These are phyloP conservation scores for Coemansia asiatica DNA, from an alignment of 192 early-diverging fungal genomes.

Conservation along the genomic window DNA sequence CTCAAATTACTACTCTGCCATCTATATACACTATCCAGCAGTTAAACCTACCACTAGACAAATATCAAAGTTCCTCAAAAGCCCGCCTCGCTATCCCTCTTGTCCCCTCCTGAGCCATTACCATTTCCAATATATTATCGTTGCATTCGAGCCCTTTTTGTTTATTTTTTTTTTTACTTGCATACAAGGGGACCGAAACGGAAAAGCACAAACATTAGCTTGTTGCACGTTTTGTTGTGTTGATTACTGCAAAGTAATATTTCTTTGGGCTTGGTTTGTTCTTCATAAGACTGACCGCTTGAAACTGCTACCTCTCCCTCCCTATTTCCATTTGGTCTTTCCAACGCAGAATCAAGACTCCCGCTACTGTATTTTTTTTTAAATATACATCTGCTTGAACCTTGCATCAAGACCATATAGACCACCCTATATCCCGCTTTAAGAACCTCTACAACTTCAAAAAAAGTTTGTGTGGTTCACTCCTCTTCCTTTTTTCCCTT, in stretches of 20 bases:
- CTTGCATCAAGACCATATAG: neutral
- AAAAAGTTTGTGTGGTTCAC: neutral
- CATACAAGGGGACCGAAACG: neutral
- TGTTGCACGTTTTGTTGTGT: constrained; percentile 1
- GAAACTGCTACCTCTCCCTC: neutral
- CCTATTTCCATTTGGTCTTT: neutral
- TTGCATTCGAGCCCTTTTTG: neutral
- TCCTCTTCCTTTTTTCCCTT: neutral
- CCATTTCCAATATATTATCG: neutral
- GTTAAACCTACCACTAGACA: neutral
- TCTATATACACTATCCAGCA: neutral
- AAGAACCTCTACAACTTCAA: neutral
- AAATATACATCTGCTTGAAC: neutral
- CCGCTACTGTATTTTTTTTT: neutral
- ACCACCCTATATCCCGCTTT: neutral
- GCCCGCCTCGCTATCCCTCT: neutral
- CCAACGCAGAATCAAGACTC: neutral
- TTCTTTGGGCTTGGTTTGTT: neutral
- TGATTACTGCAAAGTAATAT: constrained; percentile 1
- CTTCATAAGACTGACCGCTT: neutral
- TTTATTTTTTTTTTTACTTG: too few relatives aligned
- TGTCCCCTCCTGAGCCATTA: neutral
- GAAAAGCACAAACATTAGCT: neutral
- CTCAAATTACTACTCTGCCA: neutral
- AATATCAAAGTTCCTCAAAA: neutral